Evolutionary conservation across 331 rosid genomes (phyloP), one percentile per base, ranked within the genome.

Genomic region (Telfairia occidentalis): DNA sequence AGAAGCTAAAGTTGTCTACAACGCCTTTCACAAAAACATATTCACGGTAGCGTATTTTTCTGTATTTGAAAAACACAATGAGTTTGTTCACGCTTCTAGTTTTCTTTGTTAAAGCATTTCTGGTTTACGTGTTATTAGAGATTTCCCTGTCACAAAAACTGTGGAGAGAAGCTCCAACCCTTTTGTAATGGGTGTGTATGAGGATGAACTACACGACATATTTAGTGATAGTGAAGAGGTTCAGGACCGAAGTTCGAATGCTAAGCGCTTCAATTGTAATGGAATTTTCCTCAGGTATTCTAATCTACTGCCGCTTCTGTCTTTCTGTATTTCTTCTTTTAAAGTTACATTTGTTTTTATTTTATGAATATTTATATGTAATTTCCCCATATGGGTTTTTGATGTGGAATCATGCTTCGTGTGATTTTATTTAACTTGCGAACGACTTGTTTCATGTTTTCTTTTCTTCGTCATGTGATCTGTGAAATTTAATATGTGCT

Each of bases 231-330:
- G 71, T 34, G 83, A 78, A 42, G 86, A 82, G 64, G 84, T 43
- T 37, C 57, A 24, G 0, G 78, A 78, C 55, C 77, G 29, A 61
- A 81, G 60, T 34, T 78, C 61, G 13, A 74, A 77, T 40, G 76
- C 75, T 32, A 84, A 78, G 38, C 86, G 86, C 60, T 87, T 91
- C 65, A 67, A 74, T 78, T 89, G 83, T 46, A 90, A 82, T 78
- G 88, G 79, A 18, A 58, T 85, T 64, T 86, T 88, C 76, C 71
- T 88, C 28, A 94, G 97, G 98, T 89, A 76, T 45, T 32, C 53
- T 42, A 34, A 46, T 55, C 5, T 23, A n/a, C 24, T 3, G 7
- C 46, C 11, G 26, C 18, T 55, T 74, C 34, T 5, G 9, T 74
- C 7, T 29, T 59, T 28, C 21, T 76, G 75, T 82, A 21, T 57